Evolutionary conservation across 1,284 basidiomycete species (phyloP).

Genomic region (Leucoagaricus sp.): DNA sequence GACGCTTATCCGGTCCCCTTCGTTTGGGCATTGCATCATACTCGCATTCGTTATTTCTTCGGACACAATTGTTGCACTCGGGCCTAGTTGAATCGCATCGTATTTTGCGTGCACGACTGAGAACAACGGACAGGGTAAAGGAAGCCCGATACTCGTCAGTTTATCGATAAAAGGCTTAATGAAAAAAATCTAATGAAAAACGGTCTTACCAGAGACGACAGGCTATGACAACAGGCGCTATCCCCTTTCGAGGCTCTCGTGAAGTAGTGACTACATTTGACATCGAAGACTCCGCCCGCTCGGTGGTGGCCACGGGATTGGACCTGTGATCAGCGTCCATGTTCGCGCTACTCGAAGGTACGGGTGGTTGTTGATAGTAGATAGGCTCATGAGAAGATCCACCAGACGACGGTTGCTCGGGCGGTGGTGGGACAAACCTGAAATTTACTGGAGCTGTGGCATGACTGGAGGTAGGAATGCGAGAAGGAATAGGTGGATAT

Average conservation of each 20-base stretch:
- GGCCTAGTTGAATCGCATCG: conserved; percentile 81
- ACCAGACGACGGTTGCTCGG: conserved; percentile 48
- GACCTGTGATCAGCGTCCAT: conserved; percentile 42
- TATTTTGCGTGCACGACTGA: conserved; percentile 78
- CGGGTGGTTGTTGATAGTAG: conserved; percentile 35
- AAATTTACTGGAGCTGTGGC: conserved; percentile 35
- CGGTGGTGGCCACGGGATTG: conserved; percentile 32
- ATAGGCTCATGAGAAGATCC: conserved; percentile 43
- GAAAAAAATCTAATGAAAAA: conserved; percentile 31
- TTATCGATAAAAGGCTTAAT: conserved; percentile 42
- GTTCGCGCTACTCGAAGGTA: conserved; percentile 29
- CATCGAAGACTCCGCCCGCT: conserved; percentile 38
- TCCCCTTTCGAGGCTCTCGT: conserved; percentile 48
- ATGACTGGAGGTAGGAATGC: conserved; percentile 36
- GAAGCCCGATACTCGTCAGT: conserved; percentile 33
- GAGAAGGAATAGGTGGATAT: conserved; percentile 36
- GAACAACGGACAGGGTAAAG: conserved; percentile 27
- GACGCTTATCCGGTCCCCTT: conserved; percentile 79
- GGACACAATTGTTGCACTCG: conserved; percentile 75
- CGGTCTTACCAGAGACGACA: conserved; percentile 61
- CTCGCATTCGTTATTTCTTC: conserved; percentile 71
- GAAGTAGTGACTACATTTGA: conserved; percentile 26
- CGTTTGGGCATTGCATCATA: conserved; percentile 79
- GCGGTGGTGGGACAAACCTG: conserved; percentile 32
- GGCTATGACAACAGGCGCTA: conserved; percentile 68